Percentiles rank a stretch among this genome's conserved stretches.
phyloP scores from a whole-genome alignment of 306 rosid species.

The Luffa aegyptiaca region DNA sequence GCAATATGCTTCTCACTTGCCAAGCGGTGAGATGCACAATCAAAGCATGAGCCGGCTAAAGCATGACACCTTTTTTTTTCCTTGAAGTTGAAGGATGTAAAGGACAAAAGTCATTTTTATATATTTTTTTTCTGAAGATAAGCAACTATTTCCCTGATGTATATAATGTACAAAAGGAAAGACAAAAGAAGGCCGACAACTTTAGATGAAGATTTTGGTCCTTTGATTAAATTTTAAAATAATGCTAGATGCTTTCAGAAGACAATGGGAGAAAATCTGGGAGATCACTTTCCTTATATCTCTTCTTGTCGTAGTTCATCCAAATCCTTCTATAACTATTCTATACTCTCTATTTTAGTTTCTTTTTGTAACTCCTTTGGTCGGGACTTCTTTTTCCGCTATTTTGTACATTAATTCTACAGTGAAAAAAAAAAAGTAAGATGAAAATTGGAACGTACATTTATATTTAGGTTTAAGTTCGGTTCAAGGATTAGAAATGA shows the following conservation, averaged over 20 bases:
- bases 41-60: neutral
- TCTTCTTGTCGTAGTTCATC: neutral
- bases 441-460: neutral
- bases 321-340: neutral
- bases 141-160: neutral
- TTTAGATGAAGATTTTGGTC: neutral
- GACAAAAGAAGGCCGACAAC: neutral
- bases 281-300: neutral
- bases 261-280: neutral
- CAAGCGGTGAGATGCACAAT: neutral
- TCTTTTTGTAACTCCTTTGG: neutral
- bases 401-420: neutral
- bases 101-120: neutral
- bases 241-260: neutral
- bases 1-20: neutral
- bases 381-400: neutral
- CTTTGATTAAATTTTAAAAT: neutral
- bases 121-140: neutral
- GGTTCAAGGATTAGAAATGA: neutral
- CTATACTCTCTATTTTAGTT: neutral
- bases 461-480: neutral
- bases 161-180: neutral
- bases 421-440: neutral
- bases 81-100: neutral
- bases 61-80: too few species aligned